Percentiles rank a stretch among this genome's conserved stretches.
phyloP scores from a whole-genome alignment of 306 rosid species.

The Herpetospermum pedunculosum region DNA sequence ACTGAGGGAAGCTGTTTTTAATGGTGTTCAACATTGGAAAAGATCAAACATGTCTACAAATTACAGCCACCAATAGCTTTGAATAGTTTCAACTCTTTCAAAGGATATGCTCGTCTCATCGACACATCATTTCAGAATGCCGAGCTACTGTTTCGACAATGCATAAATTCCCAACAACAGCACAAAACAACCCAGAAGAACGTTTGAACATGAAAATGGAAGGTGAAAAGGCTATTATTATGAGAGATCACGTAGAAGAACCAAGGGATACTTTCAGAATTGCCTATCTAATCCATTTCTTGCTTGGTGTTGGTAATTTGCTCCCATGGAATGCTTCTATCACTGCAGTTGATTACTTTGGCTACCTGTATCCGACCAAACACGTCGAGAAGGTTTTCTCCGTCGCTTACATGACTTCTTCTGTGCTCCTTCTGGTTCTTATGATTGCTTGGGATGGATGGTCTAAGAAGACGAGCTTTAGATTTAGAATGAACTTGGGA shows the following conservation, averaged over 20 bases:
- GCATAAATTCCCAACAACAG: constrained; percentile 15
- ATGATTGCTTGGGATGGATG: constrained; percentile 63
- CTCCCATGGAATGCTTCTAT: constrained; percentile 96
- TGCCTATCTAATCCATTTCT: constrained; percentile 78
- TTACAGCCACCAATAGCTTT: constrained; percentile 13
- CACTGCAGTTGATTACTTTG: constrained; percentile 87
- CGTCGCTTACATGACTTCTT: constrained; percentile 65
- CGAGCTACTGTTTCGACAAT: background rate
- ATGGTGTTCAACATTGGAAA: background rate
- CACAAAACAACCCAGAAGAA: background rate
- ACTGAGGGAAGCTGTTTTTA: background rate
- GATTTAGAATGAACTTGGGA: constrained; percentile 54
- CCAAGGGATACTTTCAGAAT: constrained; percentile 40
- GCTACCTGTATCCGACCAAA: constrained; percentile 53
- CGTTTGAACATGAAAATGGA: constrained; percentile 30
- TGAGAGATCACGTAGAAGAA: constrained; percentile 30
- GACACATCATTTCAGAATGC: constrained; percentile 20
- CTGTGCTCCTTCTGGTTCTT: constrained; percentile 44
- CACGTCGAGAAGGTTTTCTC: constrained; percentile 81
- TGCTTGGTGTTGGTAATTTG: constrained; percentile 81
- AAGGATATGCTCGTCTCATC: constrained; percentile 31
- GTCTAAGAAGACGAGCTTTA: constrained; percentile 35
- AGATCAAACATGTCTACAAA: constrained; percentile 6
- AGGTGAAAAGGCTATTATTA: constrained; percentile 21
- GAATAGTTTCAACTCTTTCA: constrained; percentile 10